A percentile compares a stretch with the other conserved stretches of the same genome.
Evolutionary conservation across 116 monocot species (phyloP).

Genomic region (Posidonia oceanica): DNA sequence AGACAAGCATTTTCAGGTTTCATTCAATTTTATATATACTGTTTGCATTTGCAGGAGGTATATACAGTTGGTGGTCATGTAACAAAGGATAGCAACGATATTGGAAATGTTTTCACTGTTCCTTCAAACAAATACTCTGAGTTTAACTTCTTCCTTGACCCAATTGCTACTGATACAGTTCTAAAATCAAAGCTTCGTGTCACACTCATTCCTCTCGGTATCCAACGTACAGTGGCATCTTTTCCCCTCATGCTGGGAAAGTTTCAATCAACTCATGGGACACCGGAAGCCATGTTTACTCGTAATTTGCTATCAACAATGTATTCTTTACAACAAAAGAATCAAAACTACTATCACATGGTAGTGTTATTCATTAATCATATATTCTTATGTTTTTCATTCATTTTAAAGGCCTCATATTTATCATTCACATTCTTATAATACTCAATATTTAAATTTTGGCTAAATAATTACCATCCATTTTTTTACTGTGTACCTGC

Average conservation of each 20-base stretch:
- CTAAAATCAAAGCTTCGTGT: conserved; percentile 48
- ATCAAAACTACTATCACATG: conserved; percentile 38
- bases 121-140: conserved; percentile 67
- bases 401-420: too few relatives aligned
- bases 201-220: conserved; percentile 60
- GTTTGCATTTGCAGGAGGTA: conserved; percentile 33
- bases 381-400: too few relatives aligned
- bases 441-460: too few relatives aligned
- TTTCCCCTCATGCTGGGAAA: conserved; percentile 30
- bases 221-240: conserved; percentile 37
- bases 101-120: conserved; percentile 68
- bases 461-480: too few relatives aligned
- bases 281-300: conserved; percentile 54
- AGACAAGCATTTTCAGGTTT: too few relatives aligned
- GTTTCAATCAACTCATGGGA: conserved; percentile 21
- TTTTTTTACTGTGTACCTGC: background rate
- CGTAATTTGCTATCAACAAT: conserved; percentile 29
- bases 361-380: too few relatives aligned
- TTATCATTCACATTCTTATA: too few relatives aligned
- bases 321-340: conserved; percentile 32
- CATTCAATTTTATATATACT: too few relatives aligned
- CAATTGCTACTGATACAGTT: conserved; percentile 58
- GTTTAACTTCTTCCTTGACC: conserved; percentile 92
- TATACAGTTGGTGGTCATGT: conserved; percentile 73
- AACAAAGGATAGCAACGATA: conserved; percentile 6